Evolutionary conservation across 2,329 filamentous ascomycete genomes (phyloP).

Genomic region (Metarhizium rileyi): DNA sequence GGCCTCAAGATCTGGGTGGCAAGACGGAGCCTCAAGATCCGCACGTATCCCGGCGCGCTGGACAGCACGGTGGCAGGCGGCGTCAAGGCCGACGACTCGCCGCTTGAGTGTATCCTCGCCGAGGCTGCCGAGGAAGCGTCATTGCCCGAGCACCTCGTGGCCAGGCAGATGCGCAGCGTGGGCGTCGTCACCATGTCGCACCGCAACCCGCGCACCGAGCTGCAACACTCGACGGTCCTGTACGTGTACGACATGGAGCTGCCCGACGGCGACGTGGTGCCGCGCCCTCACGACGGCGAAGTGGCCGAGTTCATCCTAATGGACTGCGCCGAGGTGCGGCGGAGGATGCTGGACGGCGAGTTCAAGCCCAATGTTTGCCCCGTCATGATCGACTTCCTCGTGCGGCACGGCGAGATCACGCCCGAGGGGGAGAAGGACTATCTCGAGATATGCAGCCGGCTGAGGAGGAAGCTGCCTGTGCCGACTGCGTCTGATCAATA

Average conservation of each 20-base stretch:
- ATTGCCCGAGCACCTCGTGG: constrained; percentile 20
- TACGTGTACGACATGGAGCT: constrained; percentile 74
- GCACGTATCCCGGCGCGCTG: constrained; percentile 64
- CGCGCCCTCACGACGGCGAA: constrained; percentile 65
- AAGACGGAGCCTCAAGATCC: constrained; percentile 52
- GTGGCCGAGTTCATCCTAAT: constrained; percentile 66
- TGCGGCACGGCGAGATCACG: constrained; percentile 66
- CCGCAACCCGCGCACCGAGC: constrained; percentile 15
- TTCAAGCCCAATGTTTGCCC: constrained; percentile 81
- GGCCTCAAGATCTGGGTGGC: constrained; percentile 65
- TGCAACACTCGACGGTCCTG: constrained; percentile 30
- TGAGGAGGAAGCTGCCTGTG: constrained; percentile 35
- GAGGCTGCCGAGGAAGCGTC: constrained; percentile 66
- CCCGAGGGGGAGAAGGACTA: constrained; percentile 63
- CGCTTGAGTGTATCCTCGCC: constrained; percentile 58
- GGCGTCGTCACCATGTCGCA: constrained; percentile 28
- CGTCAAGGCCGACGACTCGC: constrained; percentile 55
- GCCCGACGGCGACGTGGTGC: constrained; percentile 41
- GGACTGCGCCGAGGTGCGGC: constrained; percentile 48
- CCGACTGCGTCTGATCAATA: constrained; percentile 18
- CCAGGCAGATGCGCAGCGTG: constrained; percentile 12
- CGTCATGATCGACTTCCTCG: constrained; percentile 72
- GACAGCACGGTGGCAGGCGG: constrained; percentile 78
- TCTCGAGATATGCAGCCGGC: constrained; percentile 49
- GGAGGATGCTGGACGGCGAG: constrained; percentile 52